A percentile compares a stretch with the other conserved stretches of the same genome.
Conservation (phyloP, 2,329 filamentous ascomycete species). For the Colletotrichum sp. region DNA sequence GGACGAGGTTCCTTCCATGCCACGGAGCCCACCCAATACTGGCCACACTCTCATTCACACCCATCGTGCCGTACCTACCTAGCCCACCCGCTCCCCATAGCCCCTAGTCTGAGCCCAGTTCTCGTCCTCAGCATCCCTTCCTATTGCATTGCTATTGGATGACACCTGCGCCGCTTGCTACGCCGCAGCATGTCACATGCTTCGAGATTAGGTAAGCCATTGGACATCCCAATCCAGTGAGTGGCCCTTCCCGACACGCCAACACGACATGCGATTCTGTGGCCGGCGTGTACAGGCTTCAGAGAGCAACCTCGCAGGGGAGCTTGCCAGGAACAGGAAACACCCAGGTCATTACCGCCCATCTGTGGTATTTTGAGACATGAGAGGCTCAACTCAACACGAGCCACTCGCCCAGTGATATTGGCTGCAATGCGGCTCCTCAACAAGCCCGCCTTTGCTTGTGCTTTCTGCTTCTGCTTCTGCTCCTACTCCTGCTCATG, state of each 20-base stretch:
- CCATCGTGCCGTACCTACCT: neutral
- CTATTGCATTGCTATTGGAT: slow-evolving; percentile 7
- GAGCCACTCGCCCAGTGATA: neutral
- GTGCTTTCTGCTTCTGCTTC: neutral
- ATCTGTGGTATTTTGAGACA: neutral
- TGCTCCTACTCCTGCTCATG: neutral
- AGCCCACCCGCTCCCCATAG: neutral
- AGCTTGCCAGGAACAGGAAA: neutral
- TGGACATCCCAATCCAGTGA: neutral
- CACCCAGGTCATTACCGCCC: neutral
- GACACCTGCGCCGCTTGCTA: neutral
- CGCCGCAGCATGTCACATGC: slow-evolving; percentile 12
- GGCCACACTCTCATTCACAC: neutral
- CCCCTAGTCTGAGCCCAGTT: neutral
- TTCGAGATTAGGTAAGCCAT: slow-evolving; percentile 5
- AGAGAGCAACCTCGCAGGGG: neutral
- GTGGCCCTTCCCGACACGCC: neutral
- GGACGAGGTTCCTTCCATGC: neutral
- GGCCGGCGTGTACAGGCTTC: neutral
- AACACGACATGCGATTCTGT: neutral
- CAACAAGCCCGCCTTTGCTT: neutral
- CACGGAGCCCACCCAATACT: neutral
- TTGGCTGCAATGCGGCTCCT: neutral
- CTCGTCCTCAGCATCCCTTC: neutral
- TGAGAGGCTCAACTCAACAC: neutral